These are phyloP conservation scores for Zygoascus biomembranicola DNA, from an alignment of 805 yeast species.

Conservation along the genomic window DNA sequence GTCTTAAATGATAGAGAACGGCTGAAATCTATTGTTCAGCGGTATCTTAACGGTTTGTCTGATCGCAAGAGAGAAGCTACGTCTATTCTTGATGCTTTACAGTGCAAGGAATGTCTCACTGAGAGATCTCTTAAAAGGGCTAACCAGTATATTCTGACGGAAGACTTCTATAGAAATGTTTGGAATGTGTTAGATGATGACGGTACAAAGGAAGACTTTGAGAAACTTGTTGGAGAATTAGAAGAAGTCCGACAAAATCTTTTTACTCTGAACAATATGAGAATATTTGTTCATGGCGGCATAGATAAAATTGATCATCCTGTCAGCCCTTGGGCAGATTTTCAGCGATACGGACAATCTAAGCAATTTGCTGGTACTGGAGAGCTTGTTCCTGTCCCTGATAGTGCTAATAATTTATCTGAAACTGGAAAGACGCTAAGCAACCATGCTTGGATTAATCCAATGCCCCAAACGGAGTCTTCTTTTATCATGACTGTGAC, in stretches of 20 bases:
- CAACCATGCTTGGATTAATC: constrained; percentile 49
- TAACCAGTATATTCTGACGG: constrained; percentile 57
- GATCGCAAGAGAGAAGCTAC: constrained; percentile 58
- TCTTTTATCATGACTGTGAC: constrained; percentile 57
- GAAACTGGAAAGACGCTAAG: constrained; percentile 46
- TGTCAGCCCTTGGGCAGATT: constrained; percentile 47
- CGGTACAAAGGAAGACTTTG: constrained; percentile 26
- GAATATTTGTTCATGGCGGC: constrained; percentile 68
- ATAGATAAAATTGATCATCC: constrained; percentile 44
- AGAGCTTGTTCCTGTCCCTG: constrained; percentile 24
- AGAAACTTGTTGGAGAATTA: constrained; percentile 40
- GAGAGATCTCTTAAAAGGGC: constrained; percentile 58
- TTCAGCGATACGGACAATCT: constrained; percentile 19
- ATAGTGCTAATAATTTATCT: constrained; percentile 43
- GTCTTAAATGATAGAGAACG: constrained; percentile 72
- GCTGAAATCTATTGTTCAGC: constrained; percentile 56
- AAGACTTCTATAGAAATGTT: constrained; percentile 43
- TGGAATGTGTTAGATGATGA: constrained; percentile 46
- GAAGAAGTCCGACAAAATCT: constrained; percentile 44
- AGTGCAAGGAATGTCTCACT: constrained; percentile 43
- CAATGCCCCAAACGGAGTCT: constrained; percentile 81
- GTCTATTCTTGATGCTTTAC: constrained; percentile 57
- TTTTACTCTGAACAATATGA: constrained; percentile 50
- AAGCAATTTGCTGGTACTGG: neutral
- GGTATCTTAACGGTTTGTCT: constrained; percentile 49